Percentiles rank a stretch among this genome's conserved stretches.
These are phyloP conservation scores for Magnaporthiopsis rhizophila DNA, from an alignment of 2,329 filamentous ascomycete species.

Conservation along the genomic window DNA sequence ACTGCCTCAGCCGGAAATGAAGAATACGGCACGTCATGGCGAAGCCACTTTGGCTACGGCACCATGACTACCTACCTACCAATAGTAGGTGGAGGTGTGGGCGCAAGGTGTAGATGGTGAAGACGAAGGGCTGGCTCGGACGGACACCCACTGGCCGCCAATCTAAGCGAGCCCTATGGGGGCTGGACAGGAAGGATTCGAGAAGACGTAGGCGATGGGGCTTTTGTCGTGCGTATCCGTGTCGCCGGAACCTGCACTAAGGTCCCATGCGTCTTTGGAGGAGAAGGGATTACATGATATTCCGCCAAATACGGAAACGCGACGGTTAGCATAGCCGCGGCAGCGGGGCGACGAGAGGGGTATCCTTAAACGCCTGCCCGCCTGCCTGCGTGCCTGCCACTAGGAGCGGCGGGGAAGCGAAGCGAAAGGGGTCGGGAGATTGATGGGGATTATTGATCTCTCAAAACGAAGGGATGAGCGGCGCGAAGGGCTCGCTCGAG, in stretches of 20 bases:
- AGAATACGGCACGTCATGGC: neutral
- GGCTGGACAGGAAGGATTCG: neutral
- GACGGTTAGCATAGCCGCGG: neutral
- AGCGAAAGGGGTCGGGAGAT: no score
- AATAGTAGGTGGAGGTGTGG: neutral
- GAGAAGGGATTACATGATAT: neutral
- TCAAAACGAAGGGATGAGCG: neutral
- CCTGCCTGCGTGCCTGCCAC: neutral
- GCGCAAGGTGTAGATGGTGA: neutral
- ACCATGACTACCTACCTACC: neutral
- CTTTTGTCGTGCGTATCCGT: no score
- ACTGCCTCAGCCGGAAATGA: neutral
- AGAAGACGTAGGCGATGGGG: no score
- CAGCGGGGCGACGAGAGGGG: neutral
- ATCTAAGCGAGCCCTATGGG: neutral
- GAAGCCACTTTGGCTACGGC: neutral
- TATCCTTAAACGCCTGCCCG: neutral
- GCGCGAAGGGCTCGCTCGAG: neutral
- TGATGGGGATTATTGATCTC: neutral
- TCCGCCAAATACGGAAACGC: neutral
- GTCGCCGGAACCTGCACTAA: no score
- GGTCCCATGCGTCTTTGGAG: no score
- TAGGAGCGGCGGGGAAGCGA: neutral
- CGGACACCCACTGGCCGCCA: neutral
- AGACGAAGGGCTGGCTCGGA: no score